A percentile compares a stretch with the other conserved stretches of the same genome.
phyloP scores from a whole-genome alignment of 768 basidiomycete genomes.

The Pholiota conissans region DNA sequence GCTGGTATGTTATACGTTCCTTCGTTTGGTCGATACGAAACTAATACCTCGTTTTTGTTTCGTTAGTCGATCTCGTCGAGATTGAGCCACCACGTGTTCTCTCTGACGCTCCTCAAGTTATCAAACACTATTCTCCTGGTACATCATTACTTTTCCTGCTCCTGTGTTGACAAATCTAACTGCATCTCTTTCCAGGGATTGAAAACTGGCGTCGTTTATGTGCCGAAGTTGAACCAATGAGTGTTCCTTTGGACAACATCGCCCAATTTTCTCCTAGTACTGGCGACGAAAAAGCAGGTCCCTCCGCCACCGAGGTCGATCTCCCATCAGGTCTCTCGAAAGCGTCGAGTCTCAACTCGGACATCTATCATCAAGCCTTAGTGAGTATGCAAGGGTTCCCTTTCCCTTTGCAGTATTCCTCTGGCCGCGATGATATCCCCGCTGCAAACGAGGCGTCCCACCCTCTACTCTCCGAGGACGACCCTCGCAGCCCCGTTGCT shows the following conservation, averaged over 20 bases:
- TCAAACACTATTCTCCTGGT: neutral
- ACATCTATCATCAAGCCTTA: neutral
- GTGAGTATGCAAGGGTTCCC: neutral
- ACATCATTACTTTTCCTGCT: neutral
- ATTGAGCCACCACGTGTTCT: conserved; percentile 2
- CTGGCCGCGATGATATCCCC: neutral
- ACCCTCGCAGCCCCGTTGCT: conserved; percentile 16
- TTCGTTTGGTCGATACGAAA: too few species aligned
- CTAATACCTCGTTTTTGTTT: too few species aligned
- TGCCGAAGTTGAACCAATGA: neutral
- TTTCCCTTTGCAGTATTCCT: neutral
- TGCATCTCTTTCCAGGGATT: neutral
- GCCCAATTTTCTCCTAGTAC: neutral
- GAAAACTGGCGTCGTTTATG: neutral
- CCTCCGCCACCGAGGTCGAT: neutral
- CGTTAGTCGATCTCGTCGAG: neutral
- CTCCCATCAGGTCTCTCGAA: neutral
- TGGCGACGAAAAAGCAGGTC: neutral
- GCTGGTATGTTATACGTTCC: neutral
- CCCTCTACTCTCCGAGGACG: neutral
- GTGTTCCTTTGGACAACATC: neutral
- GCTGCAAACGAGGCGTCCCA: neutral
- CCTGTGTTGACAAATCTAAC: too few species aligned
- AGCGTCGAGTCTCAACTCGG: neutral
- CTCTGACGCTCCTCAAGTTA: neutral